Conservation (phyloP, 768 basidiomycete genomes). For the Lactifluus piperatus region DNA sequence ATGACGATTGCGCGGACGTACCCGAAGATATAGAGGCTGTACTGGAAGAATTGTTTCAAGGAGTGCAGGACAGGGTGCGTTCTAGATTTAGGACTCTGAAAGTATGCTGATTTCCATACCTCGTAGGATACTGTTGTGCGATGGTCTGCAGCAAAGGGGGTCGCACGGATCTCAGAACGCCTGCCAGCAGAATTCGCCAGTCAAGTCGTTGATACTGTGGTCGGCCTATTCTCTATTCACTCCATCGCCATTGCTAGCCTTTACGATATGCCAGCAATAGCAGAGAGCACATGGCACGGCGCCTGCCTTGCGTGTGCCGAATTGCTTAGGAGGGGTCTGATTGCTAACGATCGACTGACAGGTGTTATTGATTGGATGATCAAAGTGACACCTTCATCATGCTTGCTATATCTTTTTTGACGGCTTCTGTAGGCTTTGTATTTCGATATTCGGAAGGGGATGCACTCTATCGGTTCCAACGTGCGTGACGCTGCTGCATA, state of each 20-base stretch:
- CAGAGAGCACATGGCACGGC: slow-evolving; percentile 93
- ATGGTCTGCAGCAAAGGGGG: slow-evolving; percentile 89
- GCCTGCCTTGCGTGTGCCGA: slow-evolving; percentile 89
- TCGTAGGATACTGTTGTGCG: slow-evolving; percentile 86
- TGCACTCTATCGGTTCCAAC: slow-evolving; percentile 89
- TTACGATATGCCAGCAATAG: slow-evolving; percentile 65
- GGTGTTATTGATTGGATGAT: slow-evolving; percentile 70
- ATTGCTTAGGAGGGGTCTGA: slow-evolving; percentile 74
- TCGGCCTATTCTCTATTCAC: slow-evolving; percentile 71
- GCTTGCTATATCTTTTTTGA: slow-evolving; percentile 9
- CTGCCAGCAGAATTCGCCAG: slow-evolving; percentile 65
- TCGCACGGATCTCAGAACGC: slow-evolving; percentile 76
- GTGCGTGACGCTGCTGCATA: slow-evolving; percentile 94
- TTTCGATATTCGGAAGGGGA: slow-evolving; percentile 86
- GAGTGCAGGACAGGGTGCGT: slow-evolving; percentile 73
- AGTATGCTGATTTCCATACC: slow-evolving; percentile 3
- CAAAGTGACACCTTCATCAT: slow-evolving; percentile 41
- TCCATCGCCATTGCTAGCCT: slow-evolving; percentile 52
- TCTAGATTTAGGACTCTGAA: background rate
- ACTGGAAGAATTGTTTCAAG: slow-evolving; percentile 62
- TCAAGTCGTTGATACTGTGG: slow-evolving; percentile 76
- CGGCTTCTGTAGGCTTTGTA: slow-evolving; percentile 57
- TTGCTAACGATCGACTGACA: slow-evolving; percentile 47
- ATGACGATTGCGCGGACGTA: slow-evolving; percentile 48
- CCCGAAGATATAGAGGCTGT: slow-evolving; percentile 71